Evolutionary conservation across 2,329 filamentous ascomycete genomes (phyloP).

Genomic region (Neopestalotiopsis clavispora): DNA sequence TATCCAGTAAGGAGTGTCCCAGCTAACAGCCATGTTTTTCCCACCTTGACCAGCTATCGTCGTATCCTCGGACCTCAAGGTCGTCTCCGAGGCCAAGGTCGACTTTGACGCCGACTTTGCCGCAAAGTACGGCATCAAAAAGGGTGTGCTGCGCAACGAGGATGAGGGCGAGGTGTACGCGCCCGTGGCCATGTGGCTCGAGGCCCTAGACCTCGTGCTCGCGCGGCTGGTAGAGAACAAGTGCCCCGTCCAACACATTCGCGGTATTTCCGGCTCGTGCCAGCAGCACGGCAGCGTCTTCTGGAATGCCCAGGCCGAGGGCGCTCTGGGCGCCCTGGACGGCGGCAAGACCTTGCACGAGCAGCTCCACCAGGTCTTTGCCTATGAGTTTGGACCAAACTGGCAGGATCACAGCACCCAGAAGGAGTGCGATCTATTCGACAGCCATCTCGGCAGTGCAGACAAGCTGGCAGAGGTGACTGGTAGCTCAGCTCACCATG

Average conservation of each 20-base stretch:
- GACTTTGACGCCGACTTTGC: slow-evolving; percentile 89
- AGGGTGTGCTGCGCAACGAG: slow-evolving; percentile 85
- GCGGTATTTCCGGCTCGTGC: slow-evolving; percentile 86
- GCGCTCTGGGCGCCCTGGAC: slow-evolving; percentile 65
- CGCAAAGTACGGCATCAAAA: slow-evolving; percentile 76
- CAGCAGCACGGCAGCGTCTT: slow-evolving; percentile 99
- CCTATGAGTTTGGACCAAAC: slow-evolving; percentile 88
- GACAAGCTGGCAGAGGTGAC: slow-evolving; percentile 78
- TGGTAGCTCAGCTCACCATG: slow-evolving; percentile 93
- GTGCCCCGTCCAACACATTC: slow-evolving; percentile 75
- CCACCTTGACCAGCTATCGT: slow-evolving; percentile 67
- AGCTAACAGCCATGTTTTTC: neutral
- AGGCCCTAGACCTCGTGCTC: slow-evolving; percentile 87
- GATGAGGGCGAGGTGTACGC: slow-evolving; percentile 88
- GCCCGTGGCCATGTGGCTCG: slow-evolving; percentile 92
- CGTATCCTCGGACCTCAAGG: slow-evolving; percentile 80
- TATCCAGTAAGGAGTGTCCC: neutral
- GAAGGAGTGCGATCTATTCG: slow-evolving; percentile 87
- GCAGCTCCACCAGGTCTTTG: slow-evolving; percentile 76
- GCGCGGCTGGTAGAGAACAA: slow-evolving; percentile 70
- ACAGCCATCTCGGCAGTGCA: slow-evolving; percentile 69
- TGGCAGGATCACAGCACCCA: slow-evolving; percentile 99
- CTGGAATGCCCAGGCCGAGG: slow-evolving; percentile 77
- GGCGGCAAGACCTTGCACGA: slow-evolving; percentile 66
- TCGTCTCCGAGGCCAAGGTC: slow-evolving; percentile 85